Evolutionary conservation across 176 grass and related monocot species (phyloP), one percentile per base, ranked within the genome.

Genomic region (Oropetium thomaeum): DNA sequence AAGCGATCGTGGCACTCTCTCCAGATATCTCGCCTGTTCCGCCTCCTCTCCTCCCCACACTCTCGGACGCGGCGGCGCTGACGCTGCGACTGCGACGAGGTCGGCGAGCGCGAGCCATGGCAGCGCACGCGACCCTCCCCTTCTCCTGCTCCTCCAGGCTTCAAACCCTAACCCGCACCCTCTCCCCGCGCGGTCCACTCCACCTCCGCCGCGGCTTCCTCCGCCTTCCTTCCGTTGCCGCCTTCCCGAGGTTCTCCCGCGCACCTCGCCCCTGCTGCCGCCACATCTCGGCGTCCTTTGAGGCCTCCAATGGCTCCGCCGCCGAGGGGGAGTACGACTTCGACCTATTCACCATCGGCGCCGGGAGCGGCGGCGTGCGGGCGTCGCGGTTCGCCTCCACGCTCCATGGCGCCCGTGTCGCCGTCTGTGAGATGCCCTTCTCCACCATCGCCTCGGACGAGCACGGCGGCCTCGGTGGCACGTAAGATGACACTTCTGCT

Each of bases 311-410:
- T 67, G 89, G 81, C 5, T 31, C 83, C 37, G 58, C 81, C 52
- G 62, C 69, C 0, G 76, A 73, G 1, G 54, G 74, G 58, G 85
- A 76, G 65, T 92, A 91, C 49, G 91, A 94, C 74, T 94, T 83
- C 62, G 95, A 98, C 81, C 91, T 98, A 47, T 94, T 98, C 73
- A 94, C 95, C 45, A 84, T 98, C 60, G 95, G 95, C 33, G 95
- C 95, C 30, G 91, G 95, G 41, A 98, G 95, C 71, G 91, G 95
- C 69, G 91, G 91, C 19, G 95, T 98, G 30, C 86, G 95, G 26
- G 91, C 95, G 25, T 92, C 91, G 66, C 91, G 95, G 54, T 98
- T 98, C 22, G 91, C 95, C 14, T 83, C 95, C 70, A 81, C 78
- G 59, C 85, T 90, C 67, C 86, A 87, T 69, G 89, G 91, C 31